Evolutionary conservation across 2,329 filamentous ascomycete genomes (phyloP).

Genomic region (Geosmithia putterillii): DNA sequence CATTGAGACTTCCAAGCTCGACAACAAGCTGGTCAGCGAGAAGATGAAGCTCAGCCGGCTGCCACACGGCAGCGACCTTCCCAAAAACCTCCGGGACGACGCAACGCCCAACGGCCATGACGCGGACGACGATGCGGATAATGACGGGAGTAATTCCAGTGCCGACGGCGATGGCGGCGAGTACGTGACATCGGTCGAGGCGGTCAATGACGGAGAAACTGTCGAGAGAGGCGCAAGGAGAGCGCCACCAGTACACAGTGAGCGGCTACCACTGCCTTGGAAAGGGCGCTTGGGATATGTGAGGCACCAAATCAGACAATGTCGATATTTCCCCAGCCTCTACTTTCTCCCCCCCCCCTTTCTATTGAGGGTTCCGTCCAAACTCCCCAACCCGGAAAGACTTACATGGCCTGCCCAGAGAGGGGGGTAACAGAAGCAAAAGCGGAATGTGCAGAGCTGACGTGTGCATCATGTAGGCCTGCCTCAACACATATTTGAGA

Average conservation of each 20-base stretch:
- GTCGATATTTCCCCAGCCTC: too few species aligned
- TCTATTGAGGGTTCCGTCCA: too few species aligned
- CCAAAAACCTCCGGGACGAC: not conserved
- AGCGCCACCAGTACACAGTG: slow-evolving; percentile 70
- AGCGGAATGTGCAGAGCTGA: not conserved
- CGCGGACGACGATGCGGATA: slow-evolving; percentile 4
- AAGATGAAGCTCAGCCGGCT: not conserved
- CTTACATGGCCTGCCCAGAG: too few species aligned
- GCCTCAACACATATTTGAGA: slow-evolving; percentile 84
- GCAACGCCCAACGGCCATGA: slow-evolving; percentile 3
- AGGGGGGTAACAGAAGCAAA: too few species aligned
- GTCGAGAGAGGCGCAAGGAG: slow-evolving; percentile 31
- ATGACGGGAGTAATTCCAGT: slow-evolving; percentile 2
- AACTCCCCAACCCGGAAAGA: too few species aligned
- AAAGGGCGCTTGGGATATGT: slow-evolving; percentile 83
- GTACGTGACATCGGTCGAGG: slow-evolving; percentile 8
- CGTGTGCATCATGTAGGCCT: slow-evolving; percentile 41
- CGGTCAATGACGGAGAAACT: slow-evolving; percentile 8
- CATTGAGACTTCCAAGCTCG: slow-evolving; percentile 26
- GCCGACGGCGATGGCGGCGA: not conserved
- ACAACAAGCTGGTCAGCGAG: slow-evolving; percentile 1
- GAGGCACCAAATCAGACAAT: too few species aligned
- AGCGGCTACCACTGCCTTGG: slow-evolving; percentile 78
- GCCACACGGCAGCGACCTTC: not conserved
- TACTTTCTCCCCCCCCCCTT: not conserved